phyloP scores from a whole-genome alignment of 2,329 filamentous ascomycete species.

The Penicillium psychrosexuale region DNA sequence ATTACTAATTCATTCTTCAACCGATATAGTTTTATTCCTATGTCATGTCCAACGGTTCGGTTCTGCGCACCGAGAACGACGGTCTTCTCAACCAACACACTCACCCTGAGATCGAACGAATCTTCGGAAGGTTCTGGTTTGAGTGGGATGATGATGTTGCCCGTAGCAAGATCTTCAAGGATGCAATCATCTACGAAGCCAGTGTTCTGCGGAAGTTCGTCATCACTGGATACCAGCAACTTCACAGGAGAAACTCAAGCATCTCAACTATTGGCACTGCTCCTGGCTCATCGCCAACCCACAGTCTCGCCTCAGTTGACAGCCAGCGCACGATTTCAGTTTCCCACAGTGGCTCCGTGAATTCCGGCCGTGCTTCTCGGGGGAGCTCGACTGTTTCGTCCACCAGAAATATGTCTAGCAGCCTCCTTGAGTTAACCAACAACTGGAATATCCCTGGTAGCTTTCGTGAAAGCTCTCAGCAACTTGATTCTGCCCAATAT shows the following conservation, averaged over 20 bases:
- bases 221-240: slow-evolving; percentile 6
- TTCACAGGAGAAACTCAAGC: neutral
- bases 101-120: neutral
- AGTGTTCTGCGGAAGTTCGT: slow-evolving; percentile 7
- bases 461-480: neutral
- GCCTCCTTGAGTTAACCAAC: neutral
- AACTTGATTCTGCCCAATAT: neutral
- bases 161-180: neutral
- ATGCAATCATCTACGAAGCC: slow-evolving; percentile 5
- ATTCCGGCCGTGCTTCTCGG: neutral
- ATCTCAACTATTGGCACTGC: slow-evolving; percentile 1
- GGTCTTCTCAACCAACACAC: slow-evolving; percentile 1
- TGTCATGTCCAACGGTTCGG: slow-evolving; percentile 3
- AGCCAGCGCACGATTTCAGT: neutral
- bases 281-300: neutral
- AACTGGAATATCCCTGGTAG: neutral
- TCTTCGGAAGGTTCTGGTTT: slow-evolving; percentile 11
- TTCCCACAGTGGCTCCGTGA: neutral
- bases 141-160: neutral
- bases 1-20: slow-evolving; percentile 1
- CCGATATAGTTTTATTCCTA: slow-evolving; percentile 8
- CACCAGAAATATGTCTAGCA: neutral
- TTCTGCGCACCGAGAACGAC: neutral
- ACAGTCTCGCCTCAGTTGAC: neutral
- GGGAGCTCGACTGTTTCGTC: neutral